These are phyloP conservation scores for Populus davidiana DNA, from an alignment of 345 rosid species.

Conservation along the genomic window DNA sequence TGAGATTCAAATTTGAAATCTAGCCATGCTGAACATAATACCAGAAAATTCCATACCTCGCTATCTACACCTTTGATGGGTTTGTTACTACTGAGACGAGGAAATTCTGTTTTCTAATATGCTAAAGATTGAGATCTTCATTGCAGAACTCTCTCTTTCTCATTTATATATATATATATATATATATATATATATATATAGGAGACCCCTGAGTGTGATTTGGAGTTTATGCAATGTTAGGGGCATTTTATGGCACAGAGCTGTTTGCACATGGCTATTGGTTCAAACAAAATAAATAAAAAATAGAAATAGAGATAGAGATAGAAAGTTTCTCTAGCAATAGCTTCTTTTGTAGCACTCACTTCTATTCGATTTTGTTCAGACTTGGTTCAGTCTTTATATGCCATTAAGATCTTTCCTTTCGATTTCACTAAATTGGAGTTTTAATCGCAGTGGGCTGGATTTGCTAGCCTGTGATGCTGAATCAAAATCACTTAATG, in stretches of 20 bases:
- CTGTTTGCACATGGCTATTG: not conserved
- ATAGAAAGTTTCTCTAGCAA: not conserved
- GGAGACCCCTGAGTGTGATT: not conserved
- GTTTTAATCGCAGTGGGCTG: constrained; percentile 66
- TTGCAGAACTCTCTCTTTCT: not conserved
- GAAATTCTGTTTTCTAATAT: not conserved
- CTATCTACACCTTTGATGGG: not conserved
- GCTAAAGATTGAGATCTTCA: not conserved
- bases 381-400: not conserved
- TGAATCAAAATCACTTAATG: constrained; percentile 53
- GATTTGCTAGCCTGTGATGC: constrained; percentile 71
- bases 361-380: not conserved
- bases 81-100: not conserved
- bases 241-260: not conserved
- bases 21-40: not conserved
- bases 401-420: not conserved
- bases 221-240: not conserved
- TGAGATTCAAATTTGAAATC: not conserved
- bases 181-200: not conserved
- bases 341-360: not conserved
- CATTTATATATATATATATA: no score
- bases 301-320: not conserved
- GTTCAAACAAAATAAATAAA: not conserved
- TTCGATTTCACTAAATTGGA: constrained; percentile 15
- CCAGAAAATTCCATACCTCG: not conserved